Conservation (phyloP, 2,329 filamentous ascomycete species). For the Epicoccum nigrum region DNA sequence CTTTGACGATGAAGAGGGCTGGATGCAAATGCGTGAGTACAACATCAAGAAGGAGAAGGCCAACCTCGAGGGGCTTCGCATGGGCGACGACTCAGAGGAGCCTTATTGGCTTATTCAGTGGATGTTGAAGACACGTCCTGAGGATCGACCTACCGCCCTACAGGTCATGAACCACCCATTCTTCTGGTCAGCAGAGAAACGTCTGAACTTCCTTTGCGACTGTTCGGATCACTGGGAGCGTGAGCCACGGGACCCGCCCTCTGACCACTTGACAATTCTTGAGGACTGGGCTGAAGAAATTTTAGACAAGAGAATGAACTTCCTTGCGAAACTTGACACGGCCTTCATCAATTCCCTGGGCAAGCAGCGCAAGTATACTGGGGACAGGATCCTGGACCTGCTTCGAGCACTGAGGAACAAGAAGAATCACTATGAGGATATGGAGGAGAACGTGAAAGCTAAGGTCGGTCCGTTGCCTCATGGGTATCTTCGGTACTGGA, state of each 20-base stretch:
- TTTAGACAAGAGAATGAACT: constrained; percentile 69
- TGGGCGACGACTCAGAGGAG: constrained; percentile 85
- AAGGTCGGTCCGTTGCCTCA: constrained; percentile 77
- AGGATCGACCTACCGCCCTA: constrained; percentile 71
- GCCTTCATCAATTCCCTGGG: constrained; percentile 88
- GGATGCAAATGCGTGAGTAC: constrained; percentile 82
- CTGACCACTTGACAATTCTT: constrained; percentile 65
- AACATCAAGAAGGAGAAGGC: constrained; percentile 93
- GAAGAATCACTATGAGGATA: constrained; percentile 96
- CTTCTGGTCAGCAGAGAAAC: constrained; percentile 92
- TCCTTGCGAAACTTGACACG: constrained; percentile 75
- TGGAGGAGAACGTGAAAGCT: constrained; percentile 78
- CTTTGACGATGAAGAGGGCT: constrained; percentile 91
- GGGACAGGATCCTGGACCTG: constrained; percentile 80
- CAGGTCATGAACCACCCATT: constrained; percentile 92
- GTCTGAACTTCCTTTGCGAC: constrained; percentile 90
- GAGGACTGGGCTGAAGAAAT: constrained; percentile 57
- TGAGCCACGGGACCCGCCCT: constrained; percentile 83
- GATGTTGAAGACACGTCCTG: constrained; percentile 75
- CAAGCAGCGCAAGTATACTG: constrained; percentile 94
- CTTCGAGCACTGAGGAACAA: constrained; percentile 91
- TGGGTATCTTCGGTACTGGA: constrained; percentile 86
- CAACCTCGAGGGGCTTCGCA: constrained; percentile 72
- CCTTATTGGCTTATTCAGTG: constrained; percentile 83
- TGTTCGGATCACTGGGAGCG: constrained; percentile 97